Evolutionary conservation across 140 eudicot species (phyloP).

Genomic region (Oenanthe javanica): DNA sequence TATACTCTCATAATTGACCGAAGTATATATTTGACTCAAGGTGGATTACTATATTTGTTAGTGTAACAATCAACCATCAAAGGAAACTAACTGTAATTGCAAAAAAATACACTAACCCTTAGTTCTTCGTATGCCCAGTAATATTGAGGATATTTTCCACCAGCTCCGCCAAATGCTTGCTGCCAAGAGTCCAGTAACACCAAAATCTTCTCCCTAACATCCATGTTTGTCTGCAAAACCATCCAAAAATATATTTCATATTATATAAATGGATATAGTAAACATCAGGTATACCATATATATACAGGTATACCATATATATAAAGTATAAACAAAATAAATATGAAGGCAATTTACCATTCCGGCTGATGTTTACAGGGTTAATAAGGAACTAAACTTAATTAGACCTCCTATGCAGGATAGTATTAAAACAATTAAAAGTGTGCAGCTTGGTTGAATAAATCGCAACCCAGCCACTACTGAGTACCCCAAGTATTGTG

Average conservation of each 20-base stretch:
- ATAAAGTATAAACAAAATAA: not conserved
- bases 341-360: not conserved
- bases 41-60: not conserved
- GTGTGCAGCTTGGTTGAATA: not conserved
- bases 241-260: not conserved
- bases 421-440: not conserved
- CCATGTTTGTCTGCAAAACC: conserved; percentile 74
- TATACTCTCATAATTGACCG: not conserved
- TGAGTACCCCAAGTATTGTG: not conserved
- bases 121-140: conserved; percentile 90
- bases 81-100: not conserved
- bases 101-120: conserved; percentile 36
- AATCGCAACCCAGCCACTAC: not conserved
- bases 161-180: conserved; percentile 95
- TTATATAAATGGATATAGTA: not conserved
- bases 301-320: not conserved
- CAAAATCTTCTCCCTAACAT: conserved; percentile 76
- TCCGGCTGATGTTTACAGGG: not conserved
- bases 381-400: not conserved
- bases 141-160: conserved; percentile 87
- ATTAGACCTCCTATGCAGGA: not conserved
- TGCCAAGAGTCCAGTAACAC: conserved; percentile 86
- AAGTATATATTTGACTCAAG: not conserved
- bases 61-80: not conserved
- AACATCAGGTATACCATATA: not conserved